Percentiles rank a stretch among this genome's conserved stretches.
These are phyloP conservation scores for Colletotrichum agaves DNA, from an alignment of 2,329 filamentous ascomycete genomes.

Conservation along the genomic window DNA sequence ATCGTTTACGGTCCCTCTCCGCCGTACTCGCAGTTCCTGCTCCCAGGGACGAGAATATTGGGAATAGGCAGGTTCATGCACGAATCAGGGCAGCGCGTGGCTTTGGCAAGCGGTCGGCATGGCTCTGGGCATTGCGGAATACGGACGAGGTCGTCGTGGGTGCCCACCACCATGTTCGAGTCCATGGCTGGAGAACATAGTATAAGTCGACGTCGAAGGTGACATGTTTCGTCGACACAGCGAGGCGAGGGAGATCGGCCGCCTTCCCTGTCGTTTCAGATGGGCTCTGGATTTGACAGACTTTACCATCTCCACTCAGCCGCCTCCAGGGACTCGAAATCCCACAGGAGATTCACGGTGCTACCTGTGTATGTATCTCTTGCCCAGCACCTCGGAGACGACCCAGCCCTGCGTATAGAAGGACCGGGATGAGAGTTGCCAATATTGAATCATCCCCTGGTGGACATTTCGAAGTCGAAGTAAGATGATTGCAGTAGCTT, in stretches of 20 bases:
- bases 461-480: conserved; percentile 3
- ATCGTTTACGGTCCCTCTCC: conserved; percentile 25
- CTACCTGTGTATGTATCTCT: conserved; percentile 6
- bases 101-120: conserved; percentile 12
- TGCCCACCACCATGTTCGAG: conserved; percentile 2
- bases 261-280: conserved; percentile 35
- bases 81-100: conserved; percentile 24
- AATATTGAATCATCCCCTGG: background rate
- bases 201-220: conserved; percentile 33
- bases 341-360: background rate
- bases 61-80: conserved; percentile 30
- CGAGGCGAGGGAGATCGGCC: conserved; percentile 35
- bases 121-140: conserved; percentile 6
- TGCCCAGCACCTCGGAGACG: background rate
- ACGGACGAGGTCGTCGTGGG: conserved; percentile 20
- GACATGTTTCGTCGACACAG: conserved; percentile 37
- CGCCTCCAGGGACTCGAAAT: conserved; percentile 30
- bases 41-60: conserved; percentile 3
- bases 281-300: conserved; percentile 25
- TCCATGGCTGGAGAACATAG: conserved; percentile 15
- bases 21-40: conserved; percentile 15
- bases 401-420: conserved; percentile 16
- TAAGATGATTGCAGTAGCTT: conserved; percentile 22
- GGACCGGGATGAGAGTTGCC: background rate
- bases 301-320: conserved; percentile 15